phyloP scores from a whole-genome alignment of 2,329 filamentous ascomycete species.

The Xylariales sp. region DNA sequence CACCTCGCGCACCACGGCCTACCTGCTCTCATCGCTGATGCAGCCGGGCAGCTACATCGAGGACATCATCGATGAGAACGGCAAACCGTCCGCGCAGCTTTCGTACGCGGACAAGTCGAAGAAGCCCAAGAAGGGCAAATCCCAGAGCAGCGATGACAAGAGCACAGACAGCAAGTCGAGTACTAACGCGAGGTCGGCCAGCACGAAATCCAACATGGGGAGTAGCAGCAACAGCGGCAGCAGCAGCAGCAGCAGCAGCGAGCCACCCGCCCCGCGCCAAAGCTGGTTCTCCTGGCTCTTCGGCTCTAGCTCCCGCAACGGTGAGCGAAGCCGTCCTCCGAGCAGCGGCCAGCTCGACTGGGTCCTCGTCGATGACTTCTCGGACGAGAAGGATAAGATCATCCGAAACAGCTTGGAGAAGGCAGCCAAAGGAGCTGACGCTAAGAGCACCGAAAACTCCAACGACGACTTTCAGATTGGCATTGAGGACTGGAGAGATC shows the following conservation, averaged over 20 bases:
- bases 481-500: constrained; percentile 83
- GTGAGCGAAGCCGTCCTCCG: constrained; percentile 56
- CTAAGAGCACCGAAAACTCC: constrained; percentile 14
- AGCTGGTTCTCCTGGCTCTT: constrained; percentile 45
- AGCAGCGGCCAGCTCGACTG: constrained; percentile 72
- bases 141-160: constrained; percentile 21
- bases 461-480: constrained; percentile 72
- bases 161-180: constrained; percentile 19
- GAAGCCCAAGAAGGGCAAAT: constrained; percentile 29
- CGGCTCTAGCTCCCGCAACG: constrained; percentile 21
- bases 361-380: constrained; percentile 65
- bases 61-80: constrained; percentile 55
- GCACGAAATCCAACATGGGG: constrained; percentile 9
- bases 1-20: constrained; percentile 90
- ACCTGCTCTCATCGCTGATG: constrained; percentile 83
- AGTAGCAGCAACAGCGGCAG: too few relatives aligned
- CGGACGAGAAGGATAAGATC: constrained; percentile 45
- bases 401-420: constrained; percentile 37
- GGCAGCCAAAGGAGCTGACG: constrained; percentile 23
- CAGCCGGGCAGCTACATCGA: constrained; percentile 64
- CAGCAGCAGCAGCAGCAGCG: constrained; percentile 17
- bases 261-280: constrained; percentile 12
- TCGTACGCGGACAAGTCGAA: constrained; percentile 40
- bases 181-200: constrained; percentile 18
- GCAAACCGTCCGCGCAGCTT: constrained; percentile 50